Evolutionary conservation across 2,329 filamentous ascomycete genomes (phyloP).

Genomic region (Chaetomiaceae sp.): DNA sequence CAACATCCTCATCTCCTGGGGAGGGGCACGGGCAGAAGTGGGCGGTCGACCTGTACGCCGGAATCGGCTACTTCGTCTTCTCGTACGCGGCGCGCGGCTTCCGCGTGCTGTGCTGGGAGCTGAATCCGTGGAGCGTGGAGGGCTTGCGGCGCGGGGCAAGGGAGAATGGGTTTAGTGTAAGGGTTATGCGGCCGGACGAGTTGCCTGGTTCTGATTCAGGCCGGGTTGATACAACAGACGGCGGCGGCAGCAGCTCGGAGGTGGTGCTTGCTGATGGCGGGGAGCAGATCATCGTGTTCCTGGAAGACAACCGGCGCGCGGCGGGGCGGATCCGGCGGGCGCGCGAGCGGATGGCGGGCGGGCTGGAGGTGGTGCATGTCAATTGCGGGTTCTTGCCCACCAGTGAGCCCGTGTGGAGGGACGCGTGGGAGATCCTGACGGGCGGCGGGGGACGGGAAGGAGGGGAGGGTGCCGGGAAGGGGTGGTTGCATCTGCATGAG

Average conservation of each 20-base stretch:
- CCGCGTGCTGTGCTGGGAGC: constrained; percentile 77
- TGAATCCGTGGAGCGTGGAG: constrained; percentile 85
- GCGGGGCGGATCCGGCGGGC: constrained; percentile 30
- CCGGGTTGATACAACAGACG: too few species aligned
- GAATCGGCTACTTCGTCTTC: constrained; percentile 92
- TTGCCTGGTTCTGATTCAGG: too few species aligned
- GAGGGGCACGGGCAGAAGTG: constrained; percentile 29
- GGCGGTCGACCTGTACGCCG: constrained; percentile 80
- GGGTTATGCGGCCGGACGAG: constrained; percentile 44
- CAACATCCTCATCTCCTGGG: too few species aligned
- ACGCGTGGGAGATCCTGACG: constrained; percentile 40
- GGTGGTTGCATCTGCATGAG: constrained; percentile 61
- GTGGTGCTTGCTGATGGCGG: too few species aligned
- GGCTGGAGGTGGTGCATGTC: constrained; percentile 46
- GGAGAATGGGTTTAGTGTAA: constrained; percentile 60
- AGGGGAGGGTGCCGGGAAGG: constrained; percentile 26
- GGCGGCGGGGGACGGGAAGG: constrained; percentile 18
- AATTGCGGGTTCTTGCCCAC: constrained; percentile 59
- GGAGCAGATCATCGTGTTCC: constrained; percentile 57
- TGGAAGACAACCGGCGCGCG: constrained; percentile 60
- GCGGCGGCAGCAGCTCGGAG: too few species aligned
- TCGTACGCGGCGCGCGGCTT: constrained; percentile 69
- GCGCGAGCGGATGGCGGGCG: constrained; percentile 34
- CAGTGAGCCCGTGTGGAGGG: constrained; percentile 48
- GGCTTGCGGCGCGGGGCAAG: constrained; percentile 69